phyloP scores from a whole-genome alignment of 306 rosid genomes.

The Malus sylvestris region DNA sequence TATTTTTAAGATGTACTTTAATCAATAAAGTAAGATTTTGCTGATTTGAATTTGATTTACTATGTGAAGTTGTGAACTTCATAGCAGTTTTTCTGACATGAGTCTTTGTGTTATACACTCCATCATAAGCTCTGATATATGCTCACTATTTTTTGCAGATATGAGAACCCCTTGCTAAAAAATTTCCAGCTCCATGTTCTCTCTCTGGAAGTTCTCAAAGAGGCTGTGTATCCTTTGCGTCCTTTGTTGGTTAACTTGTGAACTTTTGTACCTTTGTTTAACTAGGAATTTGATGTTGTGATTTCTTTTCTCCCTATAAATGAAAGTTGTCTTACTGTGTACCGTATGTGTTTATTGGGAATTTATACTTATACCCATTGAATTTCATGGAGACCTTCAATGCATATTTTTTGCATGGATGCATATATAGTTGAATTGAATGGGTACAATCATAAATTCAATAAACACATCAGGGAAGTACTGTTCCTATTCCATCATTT shows the following conservation, averaged over 20 bases:
- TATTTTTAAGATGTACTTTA: background rate
- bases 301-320: background rate
- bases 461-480: background rate
- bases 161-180: slow-evolving; percentile 46
- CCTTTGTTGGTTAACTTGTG: slow-evolving; percentile 15
- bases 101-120: background rate
- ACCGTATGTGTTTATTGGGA: slow-evolving; percentile 3
- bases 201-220: slow-evolving; percentile 81
- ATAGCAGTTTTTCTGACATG: background rate
- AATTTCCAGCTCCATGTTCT: slow-evolving; percentile 71
- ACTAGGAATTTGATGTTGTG: background rate
- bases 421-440: background rate
- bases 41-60: background rate
- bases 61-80: background rate
- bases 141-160: slow-evolving; percentile 48
- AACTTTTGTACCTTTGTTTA: slow-evolving; percentile 2
- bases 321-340: background rate
- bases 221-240: slow-evolving; percentile 92
- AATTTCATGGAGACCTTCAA: slow-evolving; percentile 2
- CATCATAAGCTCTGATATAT: slow-evolving; percentile 20
- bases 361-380: slow-evolving; percentile 2
- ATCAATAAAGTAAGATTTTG: background rate
- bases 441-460: background rate
- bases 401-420: background rate
- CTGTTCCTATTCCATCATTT: background rate